Conservation (phyloP, 2,329 filamentous ascomycete genomes). For the Sporothrix luriei region DNA sequence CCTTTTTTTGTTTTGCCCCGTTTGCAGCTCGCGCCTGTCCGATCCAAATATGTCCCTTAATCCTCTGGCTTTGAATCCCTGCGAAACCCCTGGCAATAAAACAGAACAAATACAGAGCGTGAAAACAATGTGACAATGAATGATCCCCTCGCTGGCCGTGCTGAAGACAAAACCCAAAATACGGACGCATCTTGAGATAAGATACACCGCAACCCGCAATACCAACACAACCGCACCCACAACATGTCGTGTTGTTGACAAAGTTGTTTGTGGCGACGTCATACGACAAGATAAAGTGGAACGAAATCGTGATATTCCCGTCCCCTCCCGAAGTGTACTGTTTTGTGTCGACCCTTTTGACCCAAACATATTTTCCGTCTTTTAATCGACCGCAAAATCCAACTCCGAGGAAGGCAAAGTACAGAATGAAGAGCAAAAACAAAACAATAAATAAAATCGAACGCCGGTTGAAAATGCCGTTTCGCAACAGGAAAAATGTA, state of each 20-base stretch:
- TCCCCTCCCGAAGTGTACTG: neutral
- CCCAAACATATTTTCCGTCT: neutral
- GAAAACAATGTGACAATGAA: neutral
- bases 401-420: neutral
- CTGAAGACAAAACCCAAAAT: neutral
- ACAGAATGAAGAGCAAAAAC: neutral
- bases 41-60: slow-evolving; percentile 5
- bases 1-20: neutral
- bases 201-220: neutral
- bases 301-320: neutral
- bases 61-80: too few species aligned
- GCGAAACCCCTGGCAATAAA: slow-evolving; percentile 5
- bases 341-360: slow-evolving; percentile 4
- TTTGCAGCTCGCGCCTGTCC: slow-evolving; percentile 8
- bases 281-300: neutral
- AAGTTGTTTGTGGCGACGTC: neutral
- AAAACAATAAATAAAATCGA: neutral
- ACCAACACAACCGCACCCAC: neutral
- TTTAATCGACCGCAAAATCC: neutral
- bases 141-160: neutral
- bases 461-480: slow-evolving; percentile 29
- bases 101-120: neutral
- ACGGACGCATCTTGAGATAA: neutral
- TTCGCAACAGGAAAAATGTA: slow-evolving; percentile 4
- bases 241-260: neutral